These are phyloP conservation scores for Penicillium dipodomyicola DNA, from an alignment of 495 filamentous ascomycete species.

Conservation along the genomic window DNA sequence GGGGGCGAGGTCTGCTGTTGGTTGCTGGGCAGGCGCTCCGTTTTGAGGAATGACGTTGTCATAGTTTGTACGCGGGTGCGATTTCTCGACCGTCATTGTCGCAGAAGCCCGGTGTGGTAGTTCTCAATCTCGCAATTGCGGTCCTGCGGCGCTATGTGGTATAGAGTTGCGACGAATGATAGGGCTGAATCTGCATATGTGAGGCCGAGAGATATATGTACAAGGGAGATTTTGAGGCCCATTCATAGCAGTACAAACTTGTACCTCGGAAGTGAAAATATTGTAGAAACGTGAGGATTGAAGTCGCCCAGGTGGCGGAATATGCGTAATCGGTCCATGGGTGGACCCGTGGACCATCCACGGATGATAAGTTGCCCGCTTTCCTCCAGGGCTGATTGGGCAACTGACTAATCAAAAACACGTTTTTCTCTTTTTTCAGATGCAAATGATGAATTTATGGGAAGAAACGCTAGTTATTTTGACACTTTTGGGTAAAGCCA, in stretches of 20 bases:
- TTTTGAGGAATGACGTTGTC: not conserved
- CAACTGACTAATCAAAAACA: not conserved
- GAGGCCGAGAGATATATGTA: not conserved
- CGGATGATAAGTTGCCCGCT: not conserved
- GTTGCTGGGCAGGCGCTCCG: not conserved
- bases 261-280: not conserved
- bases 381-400: slow-evolving; percentile 1
- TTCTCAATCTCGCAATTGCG: slow-evolving; percentile 5
- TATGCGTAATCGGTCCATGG: not conserved
- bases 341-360: too few species aligned
- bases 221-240: not conserved
- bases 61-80: not conserved
- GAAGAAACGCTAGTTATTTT: slow-evolving; percentile 9
- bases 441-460: slow-evolving; percentile 9
- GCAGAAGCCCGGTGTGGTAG: slow-evolving; percentile 4
- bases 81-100: slow-evolving; percentile 23
- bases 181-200: not conserved
- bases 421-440: not conserved
- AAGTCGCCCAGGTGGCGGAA: slow-evolving; percentile 6
- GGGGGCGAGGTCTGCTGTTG: slow-evolving; percentile 12
- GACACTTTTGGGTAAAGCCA: slow-evolving; percentile 15
- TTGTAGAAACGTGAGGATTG: not conserved
- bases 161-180: slow-evolving; percentile 8
- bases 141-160: slow-evolving; percentile 19
- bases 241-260: not conserved